Evolutionary conservation across 495 filamentous ascomycete genomes (phyloP).

Genomic region (Mytilinidion resinicola): DNA sequence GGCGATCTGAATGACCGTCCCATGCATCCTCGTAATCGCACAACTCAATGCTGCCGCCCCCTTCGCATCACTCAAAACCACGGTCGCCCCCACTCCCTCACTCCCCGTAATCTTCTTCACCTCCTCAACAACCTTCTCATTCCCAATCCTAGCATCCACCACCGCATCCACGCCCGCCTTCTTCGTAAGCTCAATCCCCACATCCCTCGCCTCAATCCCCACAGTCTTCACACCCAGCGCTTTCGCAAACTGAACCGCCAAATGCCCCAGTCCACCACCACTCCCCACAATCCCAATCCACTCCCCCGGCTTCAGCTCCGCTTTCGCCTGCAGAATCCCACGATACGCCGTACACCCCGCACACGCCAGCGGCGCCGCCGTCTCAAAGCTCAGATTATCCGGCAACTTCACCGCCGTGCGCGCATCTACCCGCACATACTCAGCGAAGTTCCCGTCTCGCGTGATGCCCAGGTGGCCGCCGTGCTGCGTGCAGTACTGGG

Average conservation of each 20-base stretch:
- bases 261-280: slow-evolving; percentile 55
- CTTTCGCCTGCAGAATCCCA: slow-evolving; percentile 36
- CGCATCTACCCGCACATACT: slow-evolving; percentile 47
- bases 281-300: slow-evolving; percentile 49
- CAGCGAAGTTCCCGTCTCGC: slow-evolving; percentile 47
- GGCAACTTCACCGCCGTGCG: slow-evolving; percentile 42
- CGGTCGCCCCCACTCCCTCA: slow-evolving; percentile 41
- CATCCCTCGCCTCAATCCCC: slow-evolving; percentile 52
- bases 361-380: slow-evolving; percentile 52
- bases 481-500: slow-evolving; percentile 18
- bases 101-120: slow-evolving; percentile 45
- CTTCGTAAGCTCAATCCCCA: slow-evolving; percentile 42
- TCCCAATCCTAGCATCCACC: slow-evolving; percentile 46
- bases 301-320: slow-evolving; percentile 43
- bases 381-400: slow-evolving; percentile 42
- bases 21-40: slow-evolving; percentile 51
- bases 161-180: slow-evolving; percentile 45
- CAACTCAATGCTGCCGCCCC: slow-evolving; percentile 43
- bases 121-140: slow-evolving; percentile 40
- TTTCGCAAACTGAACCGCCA: slow-evolving; percentile 51
- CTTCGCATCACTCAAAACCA: slow-evolving; percentile 42
- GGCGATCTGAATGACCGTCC: slow-evolving; percentile 49
- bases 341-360: slow-evolving; percentile 51
- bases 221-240: slow-evolving; percentile 47
- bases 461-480: slow-evolving; percentile 41